Evolutionary conservation across 2,329 filamentous ascomycete species (phyloP).

Genomic region (Penicillium janthinellum): DNA sequence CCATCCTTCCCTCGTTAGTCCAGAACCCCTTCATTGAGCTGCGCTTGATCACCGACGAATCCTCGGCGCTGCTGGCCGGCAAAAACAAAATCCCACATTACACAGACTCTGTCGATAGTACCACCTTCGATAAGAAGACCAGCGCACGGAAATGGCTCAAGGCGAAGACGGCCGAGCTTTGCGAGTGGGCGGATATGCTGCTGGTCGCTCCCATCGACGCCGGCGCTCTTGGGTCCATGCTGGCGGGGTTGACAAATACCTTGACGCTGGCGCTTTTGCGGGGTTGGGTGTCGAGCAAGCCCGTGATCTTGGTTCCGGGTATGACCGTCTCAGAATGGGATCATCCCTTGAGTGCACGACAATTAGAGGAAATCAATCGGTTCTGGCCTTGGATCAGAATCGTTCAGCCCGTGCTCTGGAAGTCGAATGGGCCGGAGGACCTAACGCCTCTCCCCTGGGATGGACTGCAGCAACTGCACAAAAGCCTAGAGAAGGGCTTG

Average conservation of each 20-base stretch:
- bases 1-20: conserved; percentile 41
- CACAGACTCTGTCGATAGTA: conserved; percentile 43
- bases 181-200: conserved; percentile 85
- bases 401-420: conserved; percentile 79
- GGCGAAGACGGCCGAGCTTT: conserved; percentile 61
- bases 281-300: conserved; percentile 85
- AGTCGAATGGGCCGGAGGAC: conserved; percentile 64
- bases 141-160: conserved; percentile 44
- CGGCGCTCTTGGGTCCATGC: conserved; percentile 82
- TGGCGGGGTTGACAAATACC: conserved; percentile 79
- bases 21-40: conserved; percentile 44
- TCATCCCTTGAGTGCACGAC: conserved; percentile 83
- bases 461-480: conserved; percentile 41
- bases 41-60: conserved; percentile 46
- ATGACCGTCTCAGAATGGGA: conserved; percentile 92
- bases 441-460: conserved; percentile 55
- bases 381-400: conserved; percentile 89
- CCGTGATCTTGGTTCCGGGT: conserved; percentile 79
- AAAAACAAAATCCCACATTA: conserved; percentile 44
- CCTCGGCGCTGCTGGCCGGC: conserved; percentile 39
- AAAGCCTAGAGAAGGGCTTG: conserved; percentile 36
- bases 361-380: conserved; percentile 76
- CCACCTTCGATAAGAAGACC: conserved; percentile 42
- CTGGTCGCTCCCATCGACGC: conserved; percentile 84
- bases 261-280: conserved; percentile 78